Percentiles rank a stretch among this genome's conserved stretches.
Conservation (phyloP, 2,329 filamentous ascomycete species). For the Helminthosporium solani region DNA sequence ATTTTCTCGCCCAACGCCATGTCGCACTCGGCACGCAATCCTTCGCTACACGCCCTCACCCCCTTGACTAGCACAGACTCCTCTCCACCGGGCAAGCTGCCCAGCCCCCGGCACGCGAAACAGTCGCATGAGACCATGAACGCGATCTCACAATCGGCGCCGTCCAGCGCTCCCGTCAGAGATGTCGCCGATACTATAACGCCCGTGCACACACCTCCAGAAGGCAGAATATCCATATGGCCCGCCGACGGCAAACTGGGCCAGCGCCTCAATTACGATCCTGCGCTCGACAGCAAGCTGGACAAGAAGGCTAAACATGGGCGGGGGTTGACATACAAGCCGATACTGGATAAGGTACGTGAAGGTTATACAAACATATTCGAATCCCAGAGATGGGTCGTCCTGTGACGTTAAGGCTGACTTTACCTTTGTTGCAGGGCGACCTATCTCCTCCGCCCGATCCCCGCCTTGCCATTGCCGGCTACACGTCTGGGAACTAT, state of each 20-base stretch:
- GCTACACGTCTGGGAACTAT: slow-evolving; percentile 56
- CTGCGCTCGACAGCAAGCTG: slow-evolving; percentile 60
- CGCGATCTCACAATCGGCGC: slow-evolving; percentile 35
- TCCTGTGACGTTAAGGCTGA: slow-evolving; percentile 45
- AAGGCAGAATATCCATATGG: slow-evolving; percentile 50
- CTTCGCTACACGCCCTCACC: slow-evolving; percentile 58
- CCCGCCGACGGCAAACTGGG: slow-evolving; percentile 57
- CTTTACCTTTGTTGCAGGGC: slow-evolving; percentile 59
- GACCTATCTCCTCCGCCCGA: slow-evolving; percentile 78
- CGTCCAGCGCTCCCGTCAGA: slow-evolving; percentile 28
- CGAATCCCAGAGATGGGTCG: slow-evolving; percentile 38
- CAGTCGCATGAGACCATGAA: slow-evolving; percentile 39
- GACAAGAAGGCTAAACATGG: slow-evolving; percentile 51
- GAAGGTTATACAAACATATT: slow-evolving; percentile 26
- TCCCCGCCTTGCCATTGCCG: slow-evolving; percentile 71
- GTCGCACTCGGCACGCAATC: slow-evolving; percentile 57
- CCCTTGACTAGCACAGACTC: slow-evolving; percentile 67
- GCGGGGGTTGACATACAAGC: slow-evolving; percentile 51
- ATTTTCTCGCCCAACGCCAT: slow-evolving; percentile 63
- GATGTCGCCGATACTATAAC: slow-evolving; percentile 52
- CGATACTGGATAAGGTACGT: slow-evolving; percentile 52
- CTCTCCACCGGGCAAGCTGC: slow-evolving; percentile 59
- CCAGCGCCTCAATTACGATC: slow-evolving; percentile 62
- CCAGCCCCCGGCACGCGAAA: slow-evolving; percentile 54
- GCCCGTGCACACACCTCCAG: slow-evolving; percentile 46